Base-by-base conservation (phyloP, 1,284 basidiomycete species). In the Boletus smithii region DNA sequence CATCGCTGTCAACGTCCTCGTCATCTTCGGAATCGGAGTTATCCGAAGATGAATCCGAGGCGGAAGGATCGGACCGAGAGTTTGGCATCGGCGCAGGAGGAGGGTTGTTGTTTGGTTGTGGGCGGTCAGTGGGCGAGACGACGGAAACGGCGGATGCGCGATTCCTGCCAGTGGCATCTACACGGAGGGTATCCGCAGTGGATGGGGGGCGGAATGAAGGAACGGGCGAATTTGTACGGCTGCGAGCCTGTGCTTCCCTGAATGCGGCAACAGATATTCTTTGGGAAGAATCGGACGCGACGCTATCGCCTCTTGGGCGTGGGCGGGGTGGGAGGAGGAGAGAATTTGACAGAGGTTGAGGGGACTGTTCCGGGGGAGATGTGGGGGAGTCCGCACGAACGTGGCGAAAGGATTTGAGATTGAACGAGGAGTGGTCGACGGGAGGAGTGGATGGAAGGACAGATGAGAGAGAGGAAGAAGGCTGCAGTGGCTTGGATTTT, bases 261-360 rank as follows among this genome's bases (percentile, higher is more conserved):
- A 88, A 88, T 3, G 85, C 86, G 4, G 85, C 85, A 22, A 88
- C 81, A 8, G 83, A 85, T 40, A 88, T 88, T 42, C 84, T 75
- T 54, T 85, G 83, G 4, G 80, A 80, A 10, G 77, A 69, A 41
- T 85, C 81, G 3, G 81, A 82, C n/a, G 76, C 76, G 49, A 73
- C 60, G 63, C 81, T 83, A 38, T 71, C 68, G 18, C 73, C 79
- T 56, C 84, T 74, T 18, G 79, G 77, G 10, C 81, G 74, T 20
- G 66, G 69, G 18, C 62, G 66, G 5, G 65, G 63, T 11, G 67
- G 71, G 7, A 68, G 65, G 8, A 62, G 62, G 10, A 53, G 46
- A 0, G 46, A 24, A 22, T 42, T 27, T 8, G 53, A 33, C 2
- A 35, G 26, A 1, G 49, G 23, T 8, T 30, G 32, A 50, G 73